A percentile compares a stretch with the other conserved stretches of the same genome.
Conservation (phyloP, 2,329 filamentous ascomycete species). For the Fusarium sp. region DNA sequence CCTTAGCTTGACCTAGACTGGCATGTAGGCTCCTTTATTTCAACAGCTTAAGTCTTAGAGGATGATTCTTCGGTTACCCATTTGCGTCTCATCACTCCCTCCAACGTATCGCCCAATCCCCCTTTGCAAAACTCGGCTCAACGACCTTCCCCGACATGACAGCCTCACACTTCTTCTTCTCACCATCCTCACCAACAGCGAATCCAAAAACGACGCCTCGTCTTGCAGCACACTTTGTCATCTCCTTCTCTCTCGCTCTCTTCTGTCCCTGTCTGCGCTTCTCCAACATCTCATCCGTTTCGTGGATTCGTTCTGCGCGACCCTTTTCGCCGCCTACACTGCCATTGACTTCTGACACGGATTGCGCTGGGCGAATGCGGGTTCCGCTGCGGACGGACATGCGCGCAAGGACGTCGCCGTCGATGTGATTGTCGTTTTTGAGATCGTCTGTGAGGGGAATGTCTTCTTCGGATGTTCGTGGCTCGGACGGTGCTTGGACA, state of each 20-base stretch:
- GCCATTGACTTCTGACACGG: slow-evolving; percentile 64
- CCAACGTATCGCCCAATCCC: slow-evolving; percentile 69
- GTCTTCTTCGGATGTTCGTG: neutral
- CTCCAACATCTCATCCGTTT: slow-evolving; percentile 63
- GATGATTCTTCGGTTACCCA: too few relatives aligned
- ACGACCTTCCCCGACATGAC: slow-evolving; percentile 69
- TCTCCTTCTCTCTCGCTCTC: slow-evolving; percentile 61
- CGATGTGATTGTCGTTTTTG: slow-evolving; percentile 45
- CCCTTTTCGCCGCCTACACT: slow-evolving; percentile 68
- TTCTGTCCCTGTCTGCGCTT: slow-evolving; percentile 63
- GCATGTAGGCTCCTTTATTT: neutral
- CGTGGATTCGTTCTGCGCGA: slow-evolving; percentile 61
- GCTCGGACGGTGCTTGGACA: neutral
- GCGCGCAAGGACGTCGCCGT: slow-evolving; percentile 54
- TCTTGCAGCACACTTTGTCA: slow-evolving; percentile 72
- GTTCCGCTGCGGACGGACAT: slow-evolving; percentile 54
- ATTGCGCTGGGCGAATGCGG: slow-evolving; percentile 52
- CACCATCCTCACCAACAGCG: slow-evolving; percentile 24
- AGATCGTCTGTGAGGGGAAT: neutral
- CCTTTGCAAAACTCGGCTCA: slow-evolving; percentile 70
- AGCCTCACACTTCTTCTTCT: slow-evolving; percentile 64
- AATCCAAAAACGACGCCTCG: slow-evolving; percentile 69
- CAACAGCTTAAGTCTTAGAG: neutral
- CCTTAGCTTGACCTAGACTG: rapidly evolving
- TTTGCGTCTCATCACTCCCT: slow-evolving; percentile 53